Base-by-base conservation (phyloP, 805 yeast species). In the Kodamaea fukazawae region DNA sequence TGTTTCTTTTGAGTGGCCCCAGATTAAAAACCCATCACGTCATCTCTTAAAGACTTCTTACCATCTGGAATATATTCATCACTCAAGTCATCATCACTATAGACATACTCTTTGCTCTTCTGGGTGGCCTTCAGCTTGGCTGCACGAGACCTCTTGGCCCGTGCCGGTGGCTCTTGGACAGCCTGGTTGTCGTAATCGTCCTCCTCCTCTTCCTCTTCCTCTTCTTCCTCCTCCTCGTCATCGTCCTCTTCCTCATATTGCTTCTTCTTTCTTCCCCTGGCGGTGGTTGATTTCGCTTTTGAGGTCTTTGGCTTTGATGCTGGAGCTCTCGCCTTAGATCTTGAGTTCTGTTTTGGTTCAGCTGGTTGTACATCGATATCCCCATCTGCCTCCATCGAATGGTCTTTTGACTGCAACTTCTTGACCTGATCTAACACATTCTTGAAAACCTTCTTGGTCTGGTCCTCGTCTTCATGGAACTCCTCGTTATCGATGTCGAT, bases 391-490 rank as follows among this genome's bases (percentile, higher is more conserved):
- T 35, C 40, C 26, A 31, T 16, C 30, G 23, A 20, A 8, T 20
- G 5, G 5, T 29, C 20, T 14, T 23, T 32, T 17, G 40, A 16
- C n/a, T 27, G 20, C 31, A 34, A 12, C 12, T 38, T 17, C 23
- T 70, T 70, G 3, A 75, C 65, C 44, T 68, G 65, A 30, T 63
- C 61, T 37, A 76, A 54, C n/a, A 76, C 57, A 13, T 58, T 53
- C 44, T 70, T 71, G 46, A 76, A 68, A n/a, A 67, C 73, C 32
- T 48, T 47, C 26, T 47, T 55, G 7, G 61, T 48, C 20, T 46
- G 44, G 7, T 43, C 47, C 7, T 59, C 62, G 3, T 55, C 59
- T 20, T 51, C 54, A 38, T 60, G 58, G 54, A 45, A 51, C 12
- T 58, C 63, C 16, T 69, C 73, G 3, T 67, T 63, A 35, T 72